Base-by-base conservation (phyloP, 2,329 filamentous ascomycete species). In the Periconia digitata region DNA sequence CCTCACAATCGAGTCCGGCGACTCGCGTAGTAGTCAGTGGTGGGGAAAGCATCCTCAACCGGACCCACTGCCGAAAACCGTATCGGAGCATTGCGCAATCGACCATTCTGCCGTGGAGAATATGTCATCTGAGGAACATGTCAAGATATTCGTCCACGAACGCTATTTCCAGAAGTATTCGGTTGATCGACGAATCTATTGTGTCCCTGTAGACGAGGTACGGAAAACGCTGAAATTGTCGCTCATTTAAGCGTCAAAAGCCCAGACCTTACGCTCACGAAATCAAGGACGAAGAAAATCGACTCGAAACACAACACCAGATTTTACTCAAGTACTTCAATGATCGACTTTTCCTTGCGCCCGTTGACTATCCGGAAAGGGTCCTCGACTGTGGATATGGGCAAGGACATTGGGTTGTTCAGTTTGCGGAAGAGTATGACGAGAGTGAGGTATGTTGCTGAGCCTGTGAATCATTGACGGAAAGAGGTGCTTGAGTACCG, bases 351-450 rank as follows among this genome's bases (percentile, higher is more conserved):
- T 66, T 64, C 35, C 66, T 68, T 42, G 58, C 64, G 22, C 52
- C 51, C 8, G 56, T 73, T 23, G 47, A 58, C 8, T 52, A 67
- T 16, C 71, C 71, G 12, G 46, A 29, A 10, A 66, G 60, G n/a
- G 58, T 72, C 32, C 51, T 74, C 16, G 71, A 74, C 8, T 73
- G 69, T 46, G 71, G 71, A 6, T 73, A 73, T 53, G 71, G 71
- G 23, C 59, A 60, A 27, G 71, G 69, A 1, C 59, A 69, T 39
- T 74, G 71, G 71, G 64, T 62, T 3, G 58, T 70, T 8, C 60
- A 67, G 22, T 62, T 70, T 44, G 71, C 71, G 2, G 66, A 71
- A 50, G 62, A 65, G 16, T 72, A 63, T 46, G 64, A 65, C 18
- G 60, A 72, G 40, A 67, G 69, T 40, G 60, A 72, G 62, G 71